Evolutionary conservation across 306 rosid species (phyloP), one percentile per base, ranked within the genome.

Genomic region (Cucurbita maxima): DNA sequence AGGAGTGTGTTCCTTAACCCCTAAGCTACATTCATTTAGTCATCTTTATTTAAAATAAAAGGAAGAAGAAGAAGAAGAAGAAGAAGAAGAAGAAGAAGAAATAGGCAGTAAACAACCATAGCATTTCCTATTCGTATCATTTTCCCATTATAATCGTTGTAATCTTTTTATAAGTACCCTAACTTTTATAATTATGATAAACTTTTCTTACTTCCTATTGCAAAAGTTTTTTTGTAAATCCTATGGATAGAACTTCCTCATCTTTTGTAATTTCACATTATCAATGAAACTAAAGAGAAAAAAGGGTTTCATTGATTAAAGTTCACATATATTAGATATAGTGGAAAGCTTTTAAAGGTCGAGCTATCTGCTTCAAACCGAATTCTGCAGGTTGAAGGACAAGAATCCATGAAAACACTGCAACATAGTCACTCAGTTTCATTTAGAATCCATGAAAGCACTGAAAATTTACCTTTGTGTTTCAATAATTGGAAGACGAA

Each of bases 401-500:
- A 30, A 30, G 34, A 30, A 30, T 30, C 34, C 34, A 30, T 30
- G 34, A 30, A 30, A 67, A 30, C 72, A 48, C 53, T 48, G 53
- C 13, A 71, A 71, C 45, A 18, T 53, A 71, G 16, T 52, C 52
- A 52, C 40, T 47, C 57, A 47, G 57, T 68, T 68, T 18, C 72
- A 66, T 66, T 30, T 30, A 30, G 34, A 30, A 30, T 30, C 34
- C 3, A 30, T 30, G 34, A 30, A 30, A 30, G 34, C 34, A 30
- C 34, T 40, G 37, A 15, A 71, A 45, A 13, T 1, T 14, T 73
- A 94, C 97, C 96, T 94, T 79, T 94, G 97, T 43, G 87, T 74
- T 76, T 94, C 98, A 61, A 94, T 83, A 76, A 94, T 89, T 13
- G 97, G 98, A 80, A 94, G 97, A 57, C 97, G 92, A 67, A 90